These are phyloP conservation scores for Arthrobotrys musiformis DNA, from an alignment of 2,329 filamentous ascomycete species.

Conservation along the genomic window DNA sequence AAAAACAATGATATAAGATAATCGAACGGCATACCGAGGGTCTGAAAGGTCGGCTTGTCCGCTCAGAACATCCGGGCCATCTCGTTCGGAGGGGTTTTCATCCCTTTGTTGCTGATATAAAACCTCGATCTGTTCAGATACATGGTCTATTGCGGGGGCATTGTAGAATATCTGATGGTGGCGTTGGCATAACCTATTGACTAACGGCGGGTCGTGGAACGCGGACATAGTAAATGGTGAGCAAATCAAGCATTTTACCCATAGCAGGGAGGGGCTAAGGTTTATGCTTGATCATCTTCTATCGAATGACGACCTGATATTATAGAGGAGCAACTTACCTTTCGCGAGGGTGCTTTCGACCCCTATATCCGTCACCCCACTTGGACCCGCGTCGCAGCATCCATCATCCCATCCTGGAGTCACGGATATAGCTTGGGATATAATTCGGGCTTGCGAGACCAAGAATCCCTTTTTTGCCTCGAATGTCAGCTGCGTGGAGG, in stretches of 20 bases:
- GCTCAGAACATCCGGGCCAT: conserved; percentile 54
- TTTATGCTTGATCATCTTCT: too few relatives aligned
- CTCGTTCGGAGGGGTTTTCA: conserved; percentile 64
- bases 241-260: too few relatives aligned
- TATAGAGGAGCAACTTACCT: conserved; percentile 7
- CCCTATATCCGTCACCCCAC: conserved; percentile 64
- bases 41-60: conserved; percentile 37
- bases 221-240: not conserved
- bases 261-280: too few relatives aligned
- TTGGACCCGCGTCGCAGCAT: conserved; percentile 59
- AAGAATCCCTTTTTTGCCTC: conserved; percentile 75
- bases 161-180: conserved; percentile 75
- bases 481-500: conserved; percentile 68
- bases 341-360: conserved; percentile 69
- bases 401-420: conserved; percentile 9
- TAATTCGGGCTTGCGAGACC: conserved; percentile 70
- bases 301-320: too few relatives aligned
- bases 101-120: conserved; percentile 65
- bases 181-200: conserved; percentile 73
- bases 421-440: conserved; percentile 69
- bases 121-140: conserved; percentile 77
- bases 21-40: conserved; percentile 1
- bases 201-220: conserved; percentile 57
- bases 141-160: conserved; percentile 75
- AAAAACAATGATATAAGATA: not conserved